These are phyloP conservation scores for Leccinum pallidistipes DNA, from an alignment of 1,284 basidiomycete genomes.

Conservation along the genomic window DNA sequence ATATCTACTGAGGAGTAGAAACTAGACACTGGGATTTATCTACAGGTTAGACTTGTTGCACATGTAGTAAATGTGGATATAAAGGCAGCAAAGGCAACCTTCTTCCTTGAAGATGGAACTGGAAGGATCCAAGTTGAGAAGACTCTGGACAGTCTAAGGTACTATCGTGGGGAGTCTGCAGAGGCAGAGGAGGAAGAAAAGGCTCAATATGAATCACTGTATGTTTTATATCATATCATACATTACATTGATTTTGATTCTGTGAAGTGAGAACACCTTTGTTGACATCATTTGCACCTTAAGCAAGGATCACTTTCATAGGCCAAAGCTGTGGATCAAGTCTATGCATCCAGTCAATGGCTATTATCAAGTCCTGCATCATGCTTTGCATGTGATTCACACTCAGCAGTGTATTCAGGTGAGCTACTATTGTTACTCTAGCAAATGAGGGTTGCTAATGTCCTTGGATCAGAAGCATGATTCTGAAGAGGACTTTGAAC, in stretches of 20 bases:
- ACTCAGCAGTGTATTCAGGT: constrained; percentile 15
- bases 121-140: constrained; percentile 24
- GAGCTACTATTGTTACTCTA: neutral
- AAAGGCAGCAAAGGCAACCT: constrained; percentile 2
- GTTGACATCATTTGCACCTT: constrained; percentile 16
- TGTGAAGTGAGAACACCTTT: constrained; percentile 21
- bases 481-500: neutral
- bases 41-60: constrained; percentile 26
- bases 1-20: neutral
- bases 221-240: constrained; percentile 3
- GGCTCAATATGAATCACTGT: constrained; percentile 14
- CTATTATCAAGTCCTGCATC: constrained; percentile 31
- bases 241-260: neutral
- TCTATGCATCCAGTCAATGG: constrained; percentile 15
- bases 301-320: neutral
- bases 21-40: neutral
- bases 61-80: constrained; percentile 19
- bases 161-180: neutral
- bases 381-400: constrained; percentile 25
- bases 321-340: constrained; percentile 10
- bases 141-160: neutral
- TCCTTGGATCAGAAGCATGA: constrained; percentile 8
- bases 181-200: constrained; percentile 19
- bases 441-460: neutral
- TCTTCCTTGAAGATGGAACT: constrained; percentile 33